phyloP scores from a whole-genome alignment of 1,284 basidiomycete genomes.

The Papiliotrema flavescens region DNA sequence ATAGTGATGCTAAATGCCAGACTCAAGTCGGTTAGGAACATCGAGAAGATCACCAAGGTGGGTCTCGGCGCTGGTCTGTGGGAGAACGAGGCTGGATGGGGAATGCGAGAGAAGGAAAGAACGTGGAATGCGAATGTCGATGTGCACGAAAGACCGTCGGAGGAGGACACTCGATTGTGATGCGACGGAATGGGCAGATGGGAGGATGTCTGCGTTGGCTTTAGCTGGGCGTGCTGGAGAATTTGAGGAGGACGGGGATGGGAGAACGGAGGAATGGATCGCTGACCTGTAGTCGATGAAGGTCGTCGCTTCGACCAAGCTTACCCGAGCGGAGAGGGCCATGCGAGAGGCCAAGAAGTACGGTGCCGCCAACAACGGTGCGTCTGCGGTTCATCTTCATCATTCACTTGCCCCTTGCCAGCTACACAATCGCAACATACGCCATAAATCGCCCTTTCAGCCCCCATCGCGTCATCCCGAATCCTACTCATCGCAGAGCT shows the following conservation, averaged over 20 bases:
- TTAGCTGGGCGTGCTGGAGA: neutral
- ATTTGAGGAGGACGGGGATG: neutral
- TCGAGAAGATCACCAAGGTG: conserved; percentile 98
- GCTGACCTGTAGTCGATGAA: conserved; percentile 79
- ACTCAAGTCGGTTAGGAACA: conserved; percentile 90
- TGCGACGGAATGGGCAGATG: neutral
- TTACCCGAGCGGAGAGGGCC: conserved; percentile 90
- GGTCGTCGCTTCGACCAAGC: conserved; percentile 97
- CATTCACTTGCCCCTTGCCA: neutral
- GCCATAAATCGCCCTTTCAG: too few relatives aligned
- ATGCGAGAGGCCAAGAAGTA: conserved; percentile 94
- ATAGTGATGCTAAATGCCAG: conserved; percentile 17
- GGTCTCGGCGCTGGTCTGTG: conserved; percentile 30
- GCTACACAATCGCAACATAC: too few relatives aligned
- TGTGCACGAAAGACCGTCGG: neutral
- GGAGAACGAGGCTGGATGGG: neutral
- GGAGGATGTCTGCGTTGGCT: neutral
- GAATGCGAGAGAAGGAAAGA: neutral
- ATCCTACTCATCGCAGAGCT: conserved; percentile 59
- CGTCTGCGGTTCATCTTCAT: conserved; percentile 37
- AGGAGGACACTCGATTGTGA: neutral
- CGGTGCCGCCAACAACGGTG: conserved; percentile 88
- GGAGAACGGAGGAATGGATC: neutral
- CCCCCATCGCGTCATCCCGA: neutral
- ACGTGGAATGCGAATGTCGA: neutral